Base-by-base conservation (phyloP, 2,329 filamentous ascomycete genomes). In the Aureobasidium uvarum region DNA sequence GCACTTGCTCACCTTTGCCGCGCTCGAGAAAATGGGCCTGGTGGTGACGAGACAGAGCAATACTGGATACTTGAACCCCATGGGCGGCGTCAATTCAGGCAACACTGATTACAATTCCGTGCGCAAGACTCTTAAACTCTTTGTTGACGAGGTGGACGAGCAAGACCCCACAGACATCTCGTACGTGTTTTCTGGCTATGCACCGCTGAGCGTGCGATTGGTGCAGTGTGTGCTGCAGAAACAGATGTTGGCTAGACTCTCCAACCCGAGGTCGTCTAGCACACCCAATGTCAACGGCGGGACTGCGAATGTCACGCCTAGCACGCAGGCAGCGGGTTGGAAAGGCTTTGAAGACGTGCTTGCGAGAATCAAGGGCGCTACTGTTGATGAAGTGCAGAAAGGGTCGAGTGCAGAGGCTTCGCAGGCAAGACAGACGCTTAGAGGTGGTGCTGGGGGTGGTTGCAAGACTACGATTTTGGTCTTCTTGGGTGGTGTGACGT, bases 181-280 rank as follows among this genome's bases (percentile, higher is more conserved):
- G n/a, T 99, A 99, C 73, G 93, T 97, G 13, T 99, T 98, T 78
- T 96, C 91, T 69, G 96, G 95, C 62, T 99, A 98, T 74, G 95
- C 96, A 5, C 96, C 95, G 0, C 84, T 99, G 14, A 96, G 91
- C 51, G 86, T 98, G 63, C 88, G 95, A 18, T 85, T 99, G 5
- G 89, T 99, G 6, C 96, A 99, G 77, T 95, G 91, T 74, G 85
- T 98, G 58, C 79, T 99, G 55, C 93, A 98, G 76, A 99, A 99
- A 76, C 86, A 91, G 65, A 90, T 93, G 70, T 81, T 99, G 36
- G 65, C 86, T 85, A 5, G 82, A 81, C 66, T 83, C 80, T 58
- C 77, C 77, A 58, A 79, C 78, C 20, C 77, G 81, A 23, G 75
- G 73, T 28, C 56, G 5, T 54, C 36, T 0, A 38, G 70, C 73